Percentiles rank a stretch among this genome's conserved stretches.
Evolutionary conservation across 176 grass and related monocot species (phyloP).

Genomic region (Avena sativa): DNA sequence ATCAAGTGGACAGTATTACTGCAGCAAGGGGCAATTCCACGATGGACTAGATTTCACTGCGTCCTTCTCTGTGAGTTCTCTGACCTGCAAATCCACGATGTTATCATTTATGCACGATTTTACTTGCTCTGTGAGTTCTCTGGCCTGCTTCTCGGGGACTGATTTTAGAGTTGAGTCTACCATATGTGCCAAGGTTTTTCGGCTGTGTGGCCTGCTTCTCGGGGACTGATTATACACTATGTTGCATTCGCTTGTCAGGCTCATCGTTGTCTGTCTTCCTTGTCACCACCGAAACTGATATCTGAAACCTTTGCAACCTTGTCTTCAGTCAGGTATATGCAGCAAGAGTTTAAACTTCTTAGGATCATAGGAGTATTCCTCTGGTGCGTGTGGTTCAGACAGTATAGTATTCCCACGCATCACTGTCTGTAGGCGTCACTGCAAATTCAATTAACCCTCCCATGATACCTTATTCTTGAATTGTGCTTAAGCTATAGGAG

Average conservation of each 20-base stretch:
- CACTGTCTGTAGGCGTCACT: conserved; percentile 52
- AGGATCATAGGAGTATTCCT: conserved; percentile 52
- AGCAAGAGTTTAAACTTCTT: conserved; percentile 59
- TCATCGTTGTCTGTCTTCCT: conserved; percentile 47
- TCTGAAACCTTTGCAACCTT: conserved; percentile 67
- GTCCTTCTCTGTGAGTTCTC: conserved; percentile 23
- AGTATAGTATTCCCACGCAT: conserved; percentile 72
- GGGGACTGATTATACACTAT: conserved; percentile 65
- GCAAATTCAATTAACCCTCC: conserved; percentile 55
- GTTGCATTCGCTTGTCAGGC: conserved; percentile 46
- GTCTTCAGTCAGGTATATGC: conserved; percentile 82
- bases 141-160: conserved; percentile 54
- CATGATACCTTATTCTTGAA: conserved; percentile 68
- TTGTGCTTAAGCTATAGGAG: conserved; percentile 53
- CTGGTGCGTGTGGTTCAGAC: conserved; percentile 58
- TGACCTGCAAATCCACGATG: neutral
- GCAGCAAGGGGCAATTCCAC: neutral
- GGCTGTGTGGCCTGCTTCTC: too few relatives aligned
- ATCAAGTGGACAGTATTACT: neutral
- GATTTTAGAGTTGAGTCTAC: conserved; percentile 72
- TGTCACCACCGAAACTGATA: conserved; percentile 33
- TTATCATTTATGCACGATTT: conserved; percentile 61
- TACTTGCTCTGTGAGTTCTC: conserved; percentile 54
- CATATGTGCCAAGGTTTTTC: conserved; percentile 64
- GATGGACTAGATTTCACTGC: conserved; percentile 47